Evolutionary conservation across 2,329 filamentous ascomycete genomes (phyloP).

Genomic region (Fulvia fulva): DNA sequence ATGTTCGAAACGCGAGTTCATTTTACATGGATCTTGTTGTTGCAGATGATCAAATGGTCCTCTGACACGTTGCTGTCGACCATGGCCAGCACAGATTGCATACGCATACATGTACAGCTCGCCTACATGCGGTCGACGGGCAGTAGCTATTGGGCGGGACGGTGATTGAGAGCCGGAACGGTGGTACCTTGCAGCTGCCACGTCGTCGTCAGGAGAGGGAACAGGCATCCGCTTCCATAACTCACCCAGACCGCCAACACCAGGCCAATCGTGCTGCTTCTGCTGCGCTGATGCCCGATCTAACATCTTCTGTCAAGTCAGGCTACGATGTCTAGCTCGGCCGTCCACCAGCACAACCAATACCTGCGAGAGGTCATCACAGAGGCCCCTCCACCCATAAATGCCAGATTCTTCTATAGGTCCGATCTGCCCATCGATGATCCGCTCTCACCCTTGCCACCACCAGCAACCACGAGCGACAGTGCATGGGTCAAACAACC

Average conservation of each 20-base stretch:
- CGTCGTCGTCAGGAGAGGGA: conserved; percentile 5
- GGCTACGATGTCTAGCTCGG: conserved; percentile 7
- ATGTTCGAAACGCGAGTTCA: not conserved
- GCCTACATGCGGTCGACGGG: not conserved
- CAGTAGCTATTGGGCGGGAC: not conserved
- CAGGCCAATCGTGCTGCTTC: not conserved
- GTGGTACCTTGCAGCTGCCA: conserved; percentile 9
- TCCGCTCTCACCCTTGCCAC: conserved; percentile 37
- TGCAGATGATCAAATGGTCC: not conserved
- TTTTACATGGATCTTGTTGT: not conserved
- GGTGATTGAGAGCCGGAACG: not conserved
- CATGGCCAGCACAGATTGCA: not conserved
- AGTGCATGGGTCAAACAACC: conserved; percentile 24
- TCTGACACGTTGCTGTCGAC: not conserved
- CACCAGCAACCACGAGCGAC: conserved; percentile 25
- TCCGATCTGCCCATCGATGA: conserved; percentile 37
- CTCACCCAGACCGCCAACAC: not conserved
- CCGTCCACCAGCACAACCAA: conserved; percentile 29
- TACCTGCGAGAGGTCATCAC: conserved; percentile 6
- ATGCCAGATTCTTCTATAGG: conserved; percentile 38
- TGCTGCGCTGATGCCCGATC: conserved; percentile 4
- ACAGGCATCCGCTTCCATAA: conserved; percentile 9
- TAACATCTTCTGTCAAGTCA: not conserved
- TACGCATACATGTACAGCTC: not conserved
- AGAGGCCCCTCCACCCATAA: conserved; percentile 33